Evolutionary conservation across 495 filamentous ascomycete species (phyloP), one percentile per base, ranked within the genome.

Genomic region (Neurospora cerealis): DNA sequence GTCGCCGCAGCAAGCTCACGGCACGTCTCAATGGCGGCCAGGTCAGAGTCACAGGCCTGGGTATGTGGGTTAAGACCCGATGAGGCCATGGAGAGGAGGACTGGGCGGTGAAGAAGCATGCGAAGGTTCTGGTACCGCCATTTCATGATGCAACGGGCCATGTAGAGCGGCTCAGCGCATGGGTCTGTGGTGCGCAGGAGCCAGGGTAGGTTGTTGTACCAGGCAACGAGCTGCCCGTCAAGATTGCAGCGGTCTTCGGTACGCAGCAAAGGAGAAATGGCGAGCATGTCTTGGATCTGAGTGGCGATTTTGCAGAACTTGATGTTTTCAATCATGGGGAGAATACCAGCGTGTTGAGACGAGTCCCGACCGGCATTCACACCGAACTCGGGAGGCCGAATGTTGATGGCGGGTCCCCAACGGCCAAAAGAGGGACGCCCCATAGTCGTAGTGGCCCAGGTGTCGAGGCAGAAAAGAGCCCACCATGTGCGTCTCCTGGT

Each of bases 51-150:
- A 11, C 88, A 87, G 0, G 86, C 86, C 70, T 89, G 87, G 42
- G 88, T 89, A 74, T 82, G 81, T 15, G 80, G 80, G 38, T 87
- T 85, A 9, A 87, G 86, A 15, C 89, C 88, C 11, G 89, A 90
- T 78, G 92, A 89, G 8, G 92, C 92, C 4, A 91, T 87, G 76
- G 88, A 91, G 5, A 95, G 86, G 6, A 95, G 85, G 0, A 91
- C 90, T 0, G 92, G 92, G 1, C 92, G 88, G 79, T 93, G 90
- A n/a, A 94, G 88, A 2, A 94, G 87, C 83, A 94, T 93, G 72
- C 92, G 90, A 71, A 93, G 87, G 76, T 93, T 93, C 78, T 90
- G 88, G 80, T 91, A 94, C 19, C 92, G 87, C 92, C 92, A 95
- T 78, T 92, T 91, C 91, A 93, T 94, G 77, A 94, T 88, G 71